Evolutionary conservation across 345 rosid species (phyloP).

Genomic region (Erysimum cheiranthoides): DNA sequence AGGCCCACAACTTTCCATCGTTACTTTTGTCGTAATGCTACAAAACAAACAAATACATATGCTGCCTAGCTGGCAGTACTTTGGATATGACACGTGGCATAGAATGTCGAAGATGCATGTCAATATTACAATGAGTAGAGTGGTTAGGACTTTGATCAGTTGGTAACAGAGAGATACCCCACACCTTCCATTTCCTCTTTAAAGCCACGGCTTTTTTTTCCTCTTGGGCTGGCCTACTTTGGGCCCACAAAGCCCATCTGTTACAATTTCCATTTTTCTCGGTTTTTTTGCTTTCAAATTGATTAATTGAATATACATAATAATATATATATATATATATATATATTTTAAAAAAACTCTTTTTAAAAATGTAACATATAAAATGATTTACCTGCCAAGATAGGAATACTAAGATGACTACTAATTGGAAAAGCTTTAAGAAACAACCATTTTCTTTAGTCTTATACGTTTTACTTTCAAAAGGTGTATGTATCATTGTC

Average conservation of each 20-base stretch:
- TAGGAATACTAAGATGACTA: background rate
- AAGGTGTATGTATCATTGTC: conserved; percentile 17
- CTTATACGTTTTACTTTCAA: background rate
- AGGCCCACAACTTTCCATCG: conserved; percentile 5
- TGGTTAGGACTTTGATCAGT: conserved; percentile 39
- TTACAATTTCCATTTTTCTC: background rate
- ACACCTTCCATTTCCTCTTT: conserved; percentile 37
- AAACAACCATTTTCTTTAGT: conserved; percentile 23
- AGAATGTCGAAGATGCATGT: conserved; percentile 19
- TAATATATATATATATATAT: too few species aligned
- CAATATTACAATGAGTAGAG: conserved; percentile 43
- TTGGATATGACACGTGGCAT: background rate
- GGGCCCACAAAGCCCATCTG: conserved; percentile 37
- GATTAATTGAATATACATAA: background rate
- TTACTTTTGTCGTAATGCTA: conserved; percentile 31
- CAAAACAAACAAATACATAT: conserved; percentile 31
- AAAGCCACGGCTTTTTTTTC: conserved; percentile 2
- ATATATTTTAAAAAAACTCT: too few species aligned
- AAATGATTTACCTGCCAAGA: conserved; percentile 17
- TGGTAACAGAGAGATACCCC: conserved; percentile 43
- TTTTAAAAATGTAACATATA: background rate
- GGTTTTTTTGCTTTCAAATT: background rate
- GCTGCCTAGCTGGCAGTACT: conserved; percentile 18
- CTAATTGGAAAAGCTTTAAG: conserved; percentile 23
- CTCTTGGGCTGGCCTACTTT: conserved; percentile 31